Evolutionary conservation across 2,329 filamentous ascomycete species (phyloP).

Genomic region (Aureobasidium musti): DNA sequence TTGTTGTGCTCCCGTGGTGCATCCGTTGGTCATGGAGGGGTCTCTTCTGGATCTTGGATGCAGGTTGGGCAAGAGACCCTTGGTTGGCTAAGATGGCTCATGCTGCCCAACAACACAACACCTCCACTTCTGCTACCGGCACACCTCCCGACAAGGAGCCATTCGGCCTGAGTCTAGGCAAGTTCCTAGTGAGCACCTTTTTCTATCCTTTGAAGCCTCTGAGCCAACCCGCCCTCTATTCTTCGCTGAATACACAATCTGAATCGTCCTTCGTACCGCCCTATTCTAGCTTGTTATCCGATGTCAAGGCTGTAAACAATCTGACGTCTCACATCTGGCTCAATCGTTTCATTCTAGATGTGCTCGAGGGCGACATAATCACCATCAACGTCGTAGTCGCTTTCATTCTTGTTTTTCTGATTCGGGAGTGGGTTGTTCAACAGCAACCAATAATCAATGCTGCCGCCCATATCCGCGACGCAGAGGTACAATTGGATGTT

Average conservation of each 20-base stretch:
- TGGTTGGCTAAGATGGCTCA: constrained; percentile 36
- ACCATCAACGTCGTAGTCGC: constrained; percentile 87
- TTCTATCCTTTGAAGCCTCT: constrained; percentile 20
- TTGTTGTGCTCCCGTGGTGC: constrained; percentile 82
- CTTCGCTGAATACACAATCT: neutral
- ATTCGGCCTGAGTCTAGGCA: constrained; percentile 19
- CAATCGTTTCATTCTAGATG: constrained; percentile 78
- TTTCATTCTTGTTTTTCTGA: constrained; percentile 96
- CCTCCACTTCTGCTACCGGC: neutral
- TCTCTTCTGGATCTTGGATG: constrained; percentile 90
- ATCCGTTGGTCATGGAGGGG: constrained; percentile 92
- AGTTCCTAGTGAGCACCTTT: constrained; percentile 5
- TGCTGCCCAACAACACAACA: neutral
- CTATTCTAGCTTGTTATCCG: constrained; percentile 50
- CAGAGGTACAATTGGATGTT: constrained; percentile 36
- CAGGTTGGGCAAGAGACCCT: constrained; percentile 61
- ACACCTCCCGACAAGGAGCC: neutral
- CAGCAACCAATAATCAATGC: constrained; percentile 93
- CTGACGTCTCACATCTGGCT: constrained; percentile 68
- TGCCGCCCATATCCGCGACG: constrained; percentile 47
- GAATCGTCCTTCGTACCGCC: neutral
- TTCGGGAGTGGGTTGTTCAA: constrained; percentile 96
- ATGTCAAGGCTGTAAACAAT: constrained; percentile 56
- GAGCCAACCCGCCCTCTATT: neutral
- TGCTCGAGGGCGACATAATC: constrained; percentile 90